Evolutionary conservation across 768 basidiomycete species (phyloP).

Genomic region (Daedaleopsis sinensis): DNA sequence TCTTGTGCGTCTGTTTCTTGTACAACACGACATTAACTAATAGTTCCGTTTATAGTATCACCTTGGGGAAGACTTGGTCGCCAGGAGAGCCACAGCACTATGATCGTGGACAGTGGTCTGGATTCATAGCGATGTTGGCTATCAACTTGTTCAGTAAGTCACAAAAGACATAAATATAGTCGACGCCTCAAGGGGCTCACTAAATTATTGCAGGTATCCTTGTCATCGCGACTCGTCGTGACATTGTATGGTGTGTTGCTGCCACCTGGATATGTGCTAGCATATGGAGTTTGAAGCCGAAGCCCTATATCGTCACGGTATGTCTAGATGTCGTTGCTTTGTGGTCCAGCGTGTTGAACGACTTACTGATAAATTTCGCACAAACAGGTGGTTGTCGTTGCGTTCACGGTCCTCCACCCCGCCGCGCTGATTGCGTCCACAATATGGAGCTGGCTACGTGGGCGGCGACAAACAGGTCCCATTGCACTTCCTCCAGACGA

Average conservation of each 20-base stretch:
- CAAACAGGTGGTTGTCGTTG: conserved; percentile 36
- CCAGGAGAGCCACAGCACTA: conserved; percentile 58
- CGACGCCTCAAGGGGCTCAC: background rate
- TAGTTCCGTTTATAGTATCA: conserved; percentile 50
- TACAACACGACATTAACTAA: background rate
- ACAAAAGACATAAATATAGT: too few relatives aligned
- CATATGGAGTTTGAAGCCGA: conserved; percentile 62
- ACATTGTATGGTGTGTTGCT: conserved; percentile 76
- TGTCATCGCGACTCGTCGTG: conserved; percentile 57
- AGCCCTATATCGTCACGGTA: conserved; percentile 67
- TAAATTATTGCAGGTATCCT: conserved; percentile 43
- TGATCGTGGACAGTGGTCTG: conserved; percentile 67
- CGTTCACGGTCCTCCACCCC: conserved; percentile 71
- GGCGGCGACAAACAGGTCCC: conserved; percentile 33
- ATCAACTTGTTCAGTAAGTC: conserved; percentile 50
- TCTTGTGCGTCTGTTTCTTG: conserved; percentile 45
- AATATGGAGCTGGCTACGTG: conserved; percentile 39
- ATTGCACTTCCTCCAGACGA: conserved; percentile 50
- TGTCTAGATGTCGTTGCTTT: conserved; percentile 27
- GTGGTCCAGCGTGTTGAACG: too few relatives aligned
- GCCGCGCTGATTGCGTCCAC: conserved; percentile 52
- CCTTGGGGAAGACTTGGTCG: conserved; percentile 64
- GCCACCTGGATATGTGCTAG: conserved; percentile 75
- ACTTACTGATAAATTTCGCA: too few relatives aligned
- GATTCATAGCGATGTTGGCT: conserved; percentile 66